These are phyloP conservation scores for Zizania latifolia DNA, from an alignment of 176 grass and related monocot species.

Conservation along the genomic window DNA sequence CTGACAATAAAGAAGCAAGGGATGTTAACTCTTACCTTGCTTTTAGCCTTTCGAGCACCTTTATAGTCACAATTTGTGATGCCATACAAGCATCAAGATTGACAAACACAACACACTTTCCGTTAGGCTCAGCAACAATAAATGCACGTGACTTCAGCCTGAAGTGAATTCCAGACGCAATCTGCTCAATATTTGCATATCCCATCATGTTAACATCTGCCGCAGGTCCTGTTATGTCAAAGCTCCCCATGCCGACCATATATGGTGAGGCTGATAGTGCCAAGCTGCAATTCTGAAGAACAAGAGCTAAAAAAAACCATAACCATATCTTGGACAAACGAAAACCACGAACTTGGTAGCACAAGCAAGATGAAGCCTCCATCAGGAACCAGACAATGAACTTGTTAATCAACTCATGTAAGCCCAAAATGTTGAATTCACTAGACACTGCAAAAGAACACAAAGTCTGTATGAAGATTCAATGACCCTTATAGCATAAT, in stretches of 20 bases:
- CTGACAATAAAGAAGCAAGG: constrained; percentile 6
- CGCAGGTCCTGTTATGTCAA: constrained; percentile 93
- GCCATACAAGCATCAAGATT: constrained; percentile 99
- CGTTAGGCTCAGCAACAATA: constrained; percentile 80
- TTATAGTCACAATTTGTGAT: constrained; percentile 87
- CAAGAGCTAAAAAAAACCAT: constrained; percentile 51
- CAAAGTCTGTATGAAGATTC: background rate
- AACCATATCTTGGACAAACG: constrained; percentile 30
- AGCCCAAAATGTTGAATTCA: background rate
- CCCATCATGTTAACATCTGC: constrained; percentile 99
- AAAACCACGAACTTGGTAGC: background rate
- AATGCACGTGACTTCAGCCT: constrained; percentile 91
- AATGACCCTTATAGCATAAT: background rate
- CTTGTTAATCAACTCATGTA: constrained; percentile 31
- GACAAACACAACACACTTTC: constrained; percentile 82
- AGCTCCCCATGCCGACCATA: constrained; percentile 79
- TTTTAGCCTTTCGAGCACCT: constrained; percentile 90
- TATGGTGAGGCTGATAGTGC: constrained; percentile 61
- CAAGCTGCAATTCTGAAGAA: constrained; percentile 39
- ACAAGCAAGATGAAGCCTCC: constrained; percentile 40
- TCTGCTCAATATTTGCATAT: constrained; percentile 89
- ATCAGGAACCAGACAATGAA: constrained; percentile 35
- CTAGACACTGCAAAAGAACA: constrained; percentile 23
- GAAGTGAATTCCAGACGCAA: constrained; percentile 82
- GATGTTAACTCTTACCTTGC: constrained; percentile 41